Conservation (phyloP, 805 yeast genomes). For the Naumovozyma castellii region DNA sequence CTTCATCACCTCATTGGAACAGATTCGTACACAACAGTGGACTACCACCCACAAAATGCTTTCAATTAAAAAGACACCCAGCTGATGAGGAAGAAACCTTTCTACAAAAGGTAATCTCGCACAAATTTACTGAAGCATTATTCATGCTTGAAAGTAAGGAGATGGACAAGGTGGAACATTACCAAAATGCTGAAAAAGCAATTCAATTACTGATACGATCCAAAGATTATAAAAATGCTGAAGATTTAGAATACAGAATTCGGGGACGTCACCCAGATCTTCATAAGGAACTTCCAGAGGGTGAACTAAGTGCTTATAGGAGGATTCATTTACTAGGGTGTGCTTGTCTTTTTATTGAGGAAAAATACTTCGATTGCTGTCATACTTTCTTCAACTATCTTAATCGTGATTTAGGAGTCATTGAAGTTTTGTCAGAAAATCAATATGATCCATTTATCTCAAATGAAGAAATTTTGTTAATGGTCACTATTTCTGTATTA, state of each 20-base stretch:
- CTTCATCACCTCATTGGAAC: conserved; percentile 13
- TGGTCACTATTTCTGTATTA: conserved; percentile 18
- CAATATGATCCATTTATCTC: conserved; percentile 6
- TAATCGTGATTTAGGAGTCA: conserved; percentile 9
- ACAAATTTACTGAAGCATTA: conserved; percentile 19
- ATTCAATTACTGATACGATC: conserved; percentile 12
- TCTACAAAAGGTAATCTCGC: conserved; percentile 12
- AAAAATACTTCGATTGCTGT: conserved; percentile 18
- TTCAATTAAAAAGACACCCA: background rate
- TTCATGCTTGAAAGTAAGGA: conserved; percentile 12
- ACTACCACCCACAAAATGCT: background rate
- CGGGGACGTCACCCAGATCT: conserved; percentile 3
- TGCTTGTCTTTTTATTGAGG: conserved; percentile 13
- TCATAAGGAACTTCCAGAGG: background rate
- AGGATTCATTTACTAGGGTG: conserved; percentile 11
- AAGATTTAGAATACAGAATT: conserved; percentile 20
- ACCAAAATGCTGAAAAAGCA: conserved; percentile 13
- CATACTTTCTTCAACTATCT: conserved; percentile 12
- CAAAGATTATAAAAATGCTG: conserved; percentile 14
- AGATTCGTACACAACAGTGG: conserved; percentile 5
- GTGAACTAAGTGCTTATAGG: conserved; percentile 10
- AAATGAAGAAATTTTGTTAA: conserved; percentile 14
- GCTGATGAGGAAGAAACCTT: background rate
- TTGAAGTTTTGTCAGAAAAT: conserved; percentile 1
- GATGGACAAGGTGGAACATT: conserved; percentile 4